Conservation (phyloP, 257 asterid species). For the Thymus mandschuricus region DNA sequence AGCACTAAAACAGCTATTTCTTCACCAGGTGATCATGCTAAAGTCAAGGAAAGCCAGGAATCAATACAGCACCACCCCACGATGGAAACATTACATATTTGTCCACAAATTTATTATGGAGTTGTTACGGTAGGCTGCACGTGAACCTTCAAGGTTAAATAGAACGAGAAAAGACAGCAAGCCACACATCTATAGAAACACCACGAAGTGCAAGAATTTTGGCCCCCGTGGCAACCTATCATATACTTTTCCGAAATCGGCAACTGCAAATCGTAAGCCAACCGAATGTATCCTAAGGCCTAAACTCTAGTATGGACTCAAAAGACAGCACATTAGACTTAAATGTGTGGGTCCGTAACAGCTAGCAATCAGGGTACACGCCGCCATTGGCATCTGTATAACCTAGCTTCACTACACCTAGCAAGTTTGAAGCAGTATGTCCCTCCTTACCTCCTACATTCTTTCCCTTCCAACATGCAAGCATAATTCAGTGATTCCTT, state of each 20-base stretch:
- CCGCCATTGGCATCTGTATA: constrained; percentile 1
- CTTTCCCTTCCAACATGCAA: constrained; percentile 1
- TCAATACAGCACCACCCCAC: neutral
- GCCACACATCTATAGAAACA: neutral
- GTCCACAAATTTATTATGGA: neutral
- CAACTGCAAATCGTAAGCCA: constrained; percentile 4
- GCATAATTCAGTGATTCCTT: constrained; percentile 7
- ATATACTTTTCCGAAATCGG: neutral
- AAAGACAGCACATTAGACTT: constrained; percentile 5
- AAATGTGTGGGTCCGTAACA: neutral
- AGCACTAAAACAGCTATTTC: neutral
- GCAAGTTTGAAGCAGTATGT: neutral
- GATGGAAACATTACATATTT: neutral
- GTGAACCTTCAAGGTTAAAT: neutral
- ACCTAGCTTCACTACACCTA: constrained; percentile 20
- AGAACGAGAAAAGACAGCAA: neutral
- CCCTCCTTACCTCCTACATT: neutral
- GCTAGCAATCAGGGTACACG: neutral
- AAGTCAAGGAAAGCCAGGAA: neutral
- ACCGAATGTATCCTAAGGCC: neutral
- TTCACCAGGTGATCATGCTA: neutral
- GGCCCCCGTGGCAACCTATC: constrained; percentile 2
- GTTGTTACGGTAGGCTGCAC: neutral
- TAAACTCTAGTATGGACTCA: constrained; percentile 7
- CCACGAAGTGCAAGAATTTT: neutral